These are phyloP conservation scores for Aspergillus sp. DNA, from an alignment of 2,329 filamentous ascomycete genomes.

Conservation along the genomic window DNA sequence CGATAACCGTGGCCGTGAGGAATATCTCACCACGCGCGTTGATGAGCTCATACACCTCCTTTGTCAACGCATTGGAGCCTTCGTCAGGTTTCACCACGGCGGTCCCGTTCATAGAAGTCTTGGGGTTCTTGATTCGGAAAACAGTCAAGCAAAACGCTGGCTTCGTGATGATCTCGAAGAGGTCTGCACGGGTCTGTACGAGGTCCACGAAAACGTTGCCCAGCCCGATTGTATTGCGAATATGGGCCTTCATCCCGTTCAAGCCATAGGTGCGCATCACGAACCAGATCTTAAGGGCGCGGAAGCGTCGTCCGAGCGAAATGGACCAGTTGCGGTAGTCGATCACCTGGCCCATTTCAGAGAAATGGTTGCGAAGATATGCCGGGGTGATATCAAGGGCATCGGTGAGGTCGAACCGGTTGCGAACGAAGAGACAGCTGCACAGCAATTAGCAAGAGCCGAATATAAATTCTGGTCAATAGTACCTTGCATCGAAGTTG, in stretches of 20 bases:
- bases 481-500: conserved; percentile 68
- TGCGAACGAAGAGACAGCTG: conserved; percentile 69
- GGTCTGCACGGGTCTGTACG: conserved; percentile 50
- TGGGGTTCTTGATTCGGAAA: conserved; percentile 51
- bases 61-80: conserved; percentile 58
- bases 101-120: conserved; percentile 5
- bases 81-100: conserved; percentile 31
- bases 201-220: conserved; percentile 61
- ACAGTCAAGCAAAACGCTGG: conserved; percentile 74
- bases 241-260: conserved; percentile 62
- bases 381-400: conserved; percentile 69
- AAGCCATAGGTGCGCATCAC: conserved; percentile 77
- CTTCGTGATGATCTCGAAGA: conserved; percentile 66
- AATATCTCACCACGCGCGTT: conserved; percentile 70
- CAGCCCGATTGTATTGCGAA: conserved; percentile 57
- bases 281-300: conserved; percentile 90
- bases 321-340: conserved; percentile 98
- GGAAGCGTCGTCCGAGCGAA: conserved; percentile 78
- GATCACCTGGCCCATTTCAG: conserved; percentile 73
- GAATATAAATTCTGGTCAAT: no score
- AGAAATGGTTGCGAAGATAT: conserved; percentile 74
- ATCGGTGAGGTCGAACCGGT: conserved; percentile 65
- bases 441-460: no score
- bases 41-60: conserved; percentile 63
- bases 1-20: conserved; percentile 67